Conservation (phyloP, 2,329 filamentous ascomycete species). For the Amylocarpus encephaloides region DNA sequence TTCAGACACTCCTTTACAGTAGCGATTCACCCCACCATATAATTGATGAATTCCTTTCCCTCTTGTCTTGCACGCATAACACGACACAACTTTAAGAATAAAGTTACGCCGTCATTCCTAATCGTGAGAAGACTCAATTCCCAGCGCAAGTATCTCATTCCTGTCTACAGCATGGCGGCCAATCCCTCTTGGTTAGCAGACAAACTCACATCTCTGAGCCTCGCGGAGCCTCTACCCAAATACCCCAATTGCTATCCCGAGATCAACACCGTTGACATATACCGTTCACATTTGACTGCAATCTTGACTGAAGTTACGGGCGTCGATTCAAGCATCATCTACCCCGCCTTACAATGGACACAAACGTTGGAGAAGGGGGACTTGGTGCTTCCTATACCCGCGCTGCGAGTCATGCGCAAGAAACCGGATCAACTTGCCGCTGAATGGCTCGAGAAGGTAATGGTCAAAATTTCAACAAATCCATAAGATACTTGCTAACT, state of each 20-base stretch:
- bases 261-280: slow-evolving; percentile 71
- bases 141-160: slow-evolving; percentile 11
- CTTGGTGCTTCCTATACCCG: slow-evolving; percentile 69
- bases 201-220: slow-evolving; percentile 26
- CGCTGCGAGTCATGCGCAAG: slow-evolving; percentile 68
- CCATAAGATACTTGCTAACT: slow-evolving; percentile 6
- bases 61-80: slow-evolving; percentile 17
- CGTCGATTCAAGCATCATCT: slow-evolving; percentile 64
- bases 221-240: slow-evolving; percentile 22
- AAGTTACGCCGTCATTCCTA: slow-evolving; percentile 5
- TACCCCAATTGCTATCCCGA: slow-evolving; percentile 58
- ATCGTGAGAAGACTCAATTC: slow-evolving; percentile 9
- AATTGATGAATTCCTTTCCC: slow-evolving; percentile 25
- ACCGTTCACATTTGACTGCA: slow-evolving; percentile 68
- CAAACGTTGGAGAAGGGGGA: slow-evolving; percentile 76
- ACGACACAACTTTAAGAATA: slow-evolving; percentile 7
- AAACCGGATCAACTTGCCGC: slow-evolving; percentile 57
- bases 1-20: slow-evolving; percentile 5
- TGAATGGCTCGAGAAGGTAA: slow-evolving; percentile 56
- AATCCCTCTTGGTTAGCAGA: slow-evolving; percentile 20
- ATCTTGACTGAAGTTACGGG: slow-evolving; percentile 63
- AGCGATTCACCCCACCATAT: slow-evolving; percentile 7
- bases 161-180: slow-evolving; percentile 22
- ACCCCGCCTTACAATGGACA: slow-evolving; percentile 72
- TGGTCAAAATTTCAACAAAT: background rate